Base-by-base conservation (phyloP, 163 green algal genomes). In the Prototheca wickerhamii region DNA sequence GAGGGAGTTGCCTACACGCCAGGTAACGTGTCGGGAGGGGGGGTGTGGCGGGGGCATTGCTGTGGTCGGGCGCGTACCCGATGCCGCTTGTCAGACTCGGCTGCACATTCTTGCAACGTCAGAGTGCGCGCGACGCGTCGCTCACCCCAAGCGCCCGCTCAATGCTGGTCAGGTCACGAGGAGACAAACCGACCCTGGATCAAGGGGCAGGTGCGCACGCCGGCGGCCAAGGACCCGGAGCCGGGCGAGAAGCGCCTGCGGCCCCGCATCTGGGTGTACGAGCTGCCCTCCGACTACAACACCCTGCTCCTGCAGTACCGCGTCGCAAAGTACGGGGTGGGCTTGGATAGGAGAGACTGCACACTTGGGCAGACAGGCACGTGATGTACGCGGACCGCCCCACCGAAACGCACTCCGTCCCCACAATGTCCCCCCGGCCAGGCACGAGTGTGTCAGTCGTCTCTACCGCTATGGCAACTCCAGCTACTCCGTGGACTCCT, bases 201-300 rank as follows among this genome's bases (percentile, higher is more conserved):
- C 12, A 46, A 23, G 8, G 17, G 40, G 15, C 21, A 35, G 2
- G 64, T 65, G 25, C 57, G 71, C 53, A 65, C 73, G 18, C 65
- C 64, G 0, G 72, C 76, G 0, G 72, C 73, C 0, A 35, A 56
- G 34, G 51, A 61, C 26, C 59, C 51, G 8, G 44, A 49, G 12
- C 20, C 46, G 3, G 31, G 28, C 2, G 29, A 37, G 21, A 46
- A 44, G 3, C 73, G 77, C 51, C 59, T 61, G 37, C 75, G 76
- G 2, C 83, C 83, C 8, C 73, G 80, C 35, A 79, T 90, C 34
- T 90, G 82, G 44, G 75, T 90, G 37, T 90, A 90, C 43, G 83
- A 89, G 58, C 72, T 90, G 61, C 79, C 82, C 2, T 34, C 75
- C 20, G 42, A 79, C 5, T 88, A 80, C 72, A 76, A 71, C 29